Percentiles rank a stretch among this genome's conserved stretches.
Conservation (phyloP, 768 basidiomycete species). For the Hygrocybe punicea region DNA sequence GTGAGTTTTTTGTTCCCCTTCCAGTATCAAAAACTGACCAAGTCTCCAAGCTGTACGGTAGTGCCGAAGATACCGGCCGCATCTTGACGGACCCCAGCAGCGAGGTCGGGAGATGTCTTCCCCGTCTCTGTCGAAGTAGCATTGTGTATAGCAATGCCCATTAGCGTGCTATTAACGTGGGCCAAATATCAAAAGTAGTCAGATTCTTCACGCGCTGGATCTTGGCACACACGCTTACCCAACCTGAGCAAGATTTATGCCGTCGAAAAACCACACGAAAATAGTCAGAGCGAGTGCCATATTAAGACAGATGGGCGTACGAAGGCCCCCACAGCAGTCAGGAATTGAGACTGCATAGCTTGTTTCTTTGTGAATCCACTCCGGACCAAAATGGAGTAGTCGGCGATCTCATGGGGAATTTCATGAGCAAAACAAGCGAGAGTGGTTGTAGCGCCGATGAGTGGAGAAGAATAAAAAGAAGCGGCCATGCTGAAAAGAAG, state of each 20-base stretch:
- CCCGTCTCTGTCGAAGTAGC: conserved; percentile 52
- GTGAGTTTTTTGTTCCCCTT: no score
- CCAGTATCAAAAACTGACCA: conserved; percentile 52
- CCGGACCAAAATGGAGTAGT: conserved; percentile 88
- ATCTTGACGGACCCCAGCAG: conserved; percentile 71
- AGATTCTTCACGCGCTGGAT: conserved; percentile 9
- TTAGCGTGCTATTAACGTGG: conserved; percentile 62
- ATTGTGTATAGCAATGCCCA: conserved; percentile 82
- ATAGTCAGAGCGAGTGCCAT: not conserved
- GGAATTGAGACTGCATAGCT: conserved; percentile 90
- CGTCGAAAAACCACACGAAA: not conserved
- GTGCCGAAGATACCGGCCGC: conserved; percentile 81
- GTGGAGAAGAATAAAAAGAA: conserved; percentile 93
- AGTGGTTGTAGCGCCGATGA: conserved; percentile 93
- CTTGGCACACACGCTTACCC: conserved; percentile 28
- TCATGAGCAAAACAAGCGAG: conserved; percentile 93
- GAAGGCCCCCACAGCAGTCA: conserved; percentile 90
- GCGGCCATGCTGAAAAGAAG: conserved; percentile 71
- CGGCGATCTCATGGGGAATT: conserved; percentile 89
- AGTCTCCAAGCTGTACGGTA: conserved; percentile 70
- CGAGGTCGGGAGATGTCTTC: conserved; percentile 53
- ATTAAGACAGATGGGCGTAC: conserved; percentile 45
- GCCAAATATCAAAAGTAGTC: conserved; percentile 17
- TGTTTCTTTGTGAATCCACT: conserved; percentile 88
- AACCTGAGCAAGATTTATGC: conserved; percentile 31